These are phyloP conservation scores for Rhizopogon rudus DNA, from an alignment of 768 basidiomycete genomes.

Conservation along the genomic window DNA sequence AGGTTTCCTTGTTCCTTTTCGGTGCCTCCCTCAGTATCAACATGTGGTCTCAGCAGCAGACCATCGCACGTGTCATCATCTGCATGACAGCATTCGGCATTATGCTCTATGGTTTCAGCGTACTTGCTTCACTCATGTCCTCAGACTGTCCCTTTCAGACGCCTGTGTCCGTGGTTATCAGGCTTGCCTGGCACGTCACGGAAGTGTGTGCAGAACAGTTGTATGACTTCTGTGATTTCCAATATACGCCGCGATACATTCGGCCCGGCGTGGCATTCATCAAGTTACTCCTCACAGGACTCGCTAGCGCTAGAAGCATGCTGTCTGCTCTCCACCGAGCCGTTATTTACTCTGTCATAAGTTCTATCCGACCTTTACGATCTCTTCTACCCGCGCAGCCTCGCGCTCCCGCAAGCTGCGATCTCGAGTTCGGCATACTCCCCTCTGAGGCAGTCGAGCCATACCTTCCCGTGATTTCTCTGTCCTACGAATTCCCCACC, in stretches of 20 bases:
- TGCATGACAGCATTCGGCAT: slow-evolving; percentile 1
- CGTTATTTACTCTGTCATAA: background rate
- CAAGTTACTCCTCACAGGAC: background rate
- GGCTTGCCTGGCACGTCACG: background rate
- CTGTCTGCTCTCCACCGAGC: background rate
- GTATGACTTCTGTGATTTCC: background rate
- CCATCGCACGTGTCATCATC: slow-evolving; percentile 9
- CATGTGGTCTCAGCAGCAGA: slow-evolving; percentile 1
- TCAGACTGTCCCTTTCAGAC: slow-evolving; percentile 14
- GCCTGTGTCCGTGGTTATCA: slow-evolving; percentile 5
- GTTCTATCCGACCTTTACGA: background rate
- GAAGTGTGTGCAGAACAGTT: background rate
- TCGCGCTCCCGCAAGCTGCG: background rate
- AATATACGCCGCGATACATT: background rate
- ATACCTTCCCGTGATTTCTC: background rate
- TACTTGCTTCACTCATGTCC: slow-evolving; percentile 6
- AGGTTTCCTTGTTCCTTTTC: slow-evolving; percentile 11
- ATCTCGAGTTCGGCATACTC: background rate
- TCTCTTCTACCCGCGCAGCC: background rate
- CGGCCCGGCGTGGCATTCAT: background rate
- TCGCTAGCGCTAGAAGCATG: background rate
- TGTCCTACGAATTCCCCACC: background rate
- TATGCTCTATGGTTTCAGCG: slow-evolving; percentile 8
- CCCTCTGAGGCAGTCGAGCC: background rate
- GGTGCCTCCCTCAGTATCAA: slow-evolving; percentile 6